Evolutionary conservation across 441 rosid genomes (phyloP), one percentile per base, ranked within the genome.

Genomic region (Erodium texanum): DNA sequence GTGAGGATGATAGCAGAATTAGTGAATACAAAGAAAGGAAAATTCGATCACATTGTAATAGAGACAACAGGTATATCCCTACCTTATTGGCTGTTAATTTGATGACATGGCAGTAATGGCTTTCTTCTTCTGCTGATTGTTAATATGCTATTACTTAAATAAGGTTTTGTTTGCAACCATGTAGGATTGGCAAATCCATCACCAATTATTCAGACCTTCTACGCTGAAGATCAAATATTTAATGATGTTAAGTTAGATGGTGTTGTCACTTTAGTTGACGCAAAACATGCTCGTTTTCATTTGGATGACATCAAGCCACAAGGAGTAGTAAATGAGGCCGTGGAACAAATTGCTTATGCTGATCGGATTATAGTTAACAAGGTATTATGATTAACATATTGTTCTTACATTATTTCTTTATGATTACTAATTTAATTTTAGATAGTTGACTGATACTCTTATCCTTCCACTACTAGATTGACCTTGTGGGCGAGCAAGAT

Each of bases 321-420:
- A 71, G 96, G 97, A 75, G 87, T 89, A 16, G 97, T 94, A 67
- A 91, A 94, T 73, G 99, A 94, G 86, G 97, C 99, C 43, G 74
- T 91, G 58, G 96, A 94, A 80, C 97, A 94, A 82, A 94, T 91
- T 66, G 99, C 97, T 6, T 94, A 94, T 74, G 99, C 96, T 12
- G 99, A 94, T 58, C 87, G 94, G 58, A 79, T 91, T 64, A 86
- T 91, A 38, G 87, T 94, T 18, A 94, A 89, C 72, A 94, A 94
- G 96, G 97, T 90, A 82, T 41, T 34, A 3, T 43, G 16, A 34
- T 58, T 19, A 19, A 56, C 22, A 0, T 3, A 22, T 56, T 63
- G 7, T 29, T 66, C 24, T 62, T 54, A n/a, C 11, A 9, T 1
- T 1, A 36, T 0, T 29, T 0, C 15, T 12, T 14, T 15, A 8